Percentiles rank a stretch among this genome's conserved stretches.
phyloP scores from a whole-genome alignment of 352 stramenopile species.

The Pilasporangium apinafurcum region DNA sequence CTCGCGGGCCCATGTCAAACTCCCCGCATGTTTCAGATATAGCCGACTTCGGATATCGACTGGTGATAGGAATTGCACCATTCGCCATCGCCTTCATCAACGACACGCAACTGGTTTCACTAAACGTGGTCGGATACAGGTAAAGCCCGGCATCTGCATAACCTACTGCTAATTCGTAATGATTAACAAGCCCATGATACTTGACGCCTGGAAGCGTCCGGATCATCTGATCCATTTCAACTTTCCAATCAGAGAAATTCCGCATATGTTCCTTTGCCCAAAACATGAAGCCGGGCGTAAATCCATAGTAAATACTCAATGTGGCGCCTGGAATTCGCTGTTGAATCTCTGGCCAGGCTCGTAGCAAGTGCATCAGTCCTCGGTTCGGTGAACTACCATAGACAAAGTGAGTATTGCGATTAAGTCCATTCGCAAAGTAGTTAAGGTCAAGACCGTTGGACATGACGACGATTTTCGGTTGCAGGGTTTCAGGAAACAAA shows the following conservation, averaged over 20 bases:
- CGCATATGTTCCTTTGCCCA: slow-evolving; percentile 38
- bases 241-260: slow-evolving; percentile 61
- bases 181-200: slow-evolving; percentile 79
- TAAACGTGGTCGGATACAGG: slow-evolving; percentile 86
- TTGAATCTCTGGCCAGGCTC: slow-evolving; percentile 68
- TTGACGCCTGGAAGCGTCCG: slow-evolving; percentile 35
- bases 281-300: slow-evolving; percentile 66
- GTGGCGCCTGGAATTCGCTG: slow-evolving; percentile 36
- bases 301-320: slow-evolving; percentile 88
- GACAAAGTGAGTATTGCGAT: slow-evolving; percentile 63
- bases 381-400: slow-evolving; percentile 84
- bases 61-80: slow-evolving; percentile 89
- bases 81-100: slow-evolving; percentile 91
- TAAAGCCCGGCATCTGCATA: slow-evolving; percentile 83
- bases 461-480: slow-evolving; percentile 42
- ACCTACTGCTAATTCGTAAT: slow-evolving; percentile 54
- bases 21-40: slow-evolving; percentile 50
- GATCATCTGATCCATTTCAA: slow-evolving; percentile 25
- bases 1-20: slow-evolving; percentile 72
- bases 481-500: slow-evolving; percentile 31
- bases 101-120: slow-evolving; percentile 89
- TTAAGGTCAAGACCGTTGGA: slow-evolving; percentile 70
- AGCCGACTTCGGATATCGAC: slow-evolving; percentile 49
- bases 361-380: slow-evolving; percentile 61
- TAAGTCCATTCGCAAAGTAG: slow-evolving; percentile 55